phyloP scores from a whole-genome alignment of 306 rosid species.

The Begonia peltatifolia region DNA sequence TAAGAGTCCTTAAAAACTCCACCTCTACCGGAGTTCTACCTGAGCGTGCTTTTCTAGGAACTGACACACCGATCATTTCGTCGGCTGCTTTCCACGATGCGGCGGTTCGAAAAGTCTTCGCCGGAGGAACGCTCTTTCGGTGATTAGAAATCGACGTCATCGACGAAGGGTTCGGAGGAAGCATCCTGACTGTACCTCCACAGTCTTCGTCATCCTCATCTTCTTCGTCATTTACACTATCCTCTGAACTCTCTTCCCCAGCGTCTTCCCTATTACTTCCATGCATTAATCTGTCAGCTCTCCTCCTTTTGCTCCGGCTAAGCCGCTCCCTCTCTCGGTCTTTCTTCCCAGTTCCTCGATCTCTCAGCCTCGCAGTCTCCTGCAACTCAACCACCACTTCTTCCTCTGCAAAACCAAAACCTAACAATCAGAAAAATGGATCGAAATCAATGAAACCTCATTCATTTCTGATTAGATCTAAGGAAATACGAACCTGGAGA shows the following conservation, averaged over 20 bases:
- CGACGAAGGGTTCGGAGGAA: constrained; percentile 60
- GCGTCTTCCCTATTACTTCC: constrained; percentile 59
- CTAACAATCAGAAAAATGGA: background rate
- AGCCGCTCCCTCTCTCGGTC: constrained; percentile 75
- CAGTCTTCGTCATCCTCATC: constrained; percentile 65
- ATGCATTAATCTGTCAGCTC: constrained; percentile 72
- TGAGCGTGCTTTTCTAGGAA: constrained; percentile 94
- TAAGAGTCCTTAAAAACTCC: too few relatives aligned
- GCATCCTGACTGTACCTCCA: constrained; percentile 67
- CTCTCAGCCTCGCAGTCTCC: constrained; percentile 68
- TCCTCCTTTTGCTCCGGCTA: constrained; percentile 63
- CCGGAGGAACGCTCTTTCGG: constrained; percentile 71
- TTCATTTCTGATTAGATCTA: constrained; percentile 40
- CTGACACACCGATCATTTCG: constrained; percentile 89
- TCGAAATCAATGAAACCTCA: constrained; percentile 13
- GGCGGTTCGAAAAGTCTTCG: constrained; percentile 54
- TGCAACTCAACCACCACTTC: constrained; percentile 73
- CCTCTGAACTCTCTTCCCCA: constrained; percentile 75
- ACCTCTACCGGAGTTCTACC: constrained; percentile 29
- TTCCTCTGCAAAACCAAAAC: constrained; percentile 36
- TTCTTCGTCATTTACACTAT: constrained; percentile 75
- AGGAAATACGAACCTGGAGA: constrained; percentile 62
- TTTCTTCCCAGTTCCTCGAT: constrained; percentile 62
- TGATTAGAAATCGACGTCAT: constrained; percentile 32
- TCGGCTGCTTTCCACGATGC: constrained; percentile 84